Conservation (phyloP, 495 filamentous ascomycete species). For the Oidiodendron maius region DNA sequence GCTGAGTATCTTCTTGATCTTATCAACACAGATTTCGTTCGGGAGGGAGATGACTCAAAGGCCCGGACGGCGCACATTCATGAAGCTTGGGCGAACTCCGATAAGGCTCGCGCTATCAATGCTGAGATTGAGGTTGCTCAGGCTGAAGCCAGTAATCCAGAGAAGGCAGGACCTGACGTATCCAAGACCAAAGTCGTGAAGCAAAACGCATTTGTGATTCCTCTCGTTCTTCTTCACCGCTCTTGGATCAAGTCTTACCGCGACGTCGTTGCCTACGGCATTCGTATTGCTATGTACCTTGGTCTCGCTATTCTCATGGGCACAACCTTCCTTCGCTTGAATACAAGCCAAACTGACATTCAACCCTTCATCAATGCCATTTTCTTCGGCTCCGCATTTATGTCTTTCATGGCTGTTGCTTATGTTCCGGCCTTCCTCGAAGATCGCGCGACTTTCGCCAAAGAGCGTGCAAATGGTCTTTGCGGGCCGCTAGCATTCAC, state of each 20-base stretch:
- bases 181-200: slow-evolving; percentile 6
- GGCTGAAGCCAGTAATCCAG: background rate
- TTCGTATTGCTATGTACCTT: slow-evolving; percentile 74
- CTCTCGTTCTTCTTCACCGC: slow-evolving; percentile 53
- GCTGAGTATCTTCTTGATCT: slow-evolving; percentile 71
- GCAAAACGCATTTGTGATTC: slow-evolving; percentile 7
- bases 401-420: slow-evolving; percentile 85
- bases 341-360: slow-evolving; percentile 57
- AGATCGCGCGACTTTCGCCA: slow-evolving; percentile 63
- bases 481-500: slow-evolving; percentile 66
- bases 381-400: slow-evolving; percentile 76
- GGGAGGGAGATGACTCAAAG: slow-evolving; percentile 33
- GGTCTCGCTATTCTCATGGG: slow-evolving; percentile 77
- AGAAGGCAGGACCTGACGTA: background rate
- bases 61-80: slow-evolving; percentile 36
- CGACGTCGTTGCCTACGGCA: slow-evolving; percentile 73
- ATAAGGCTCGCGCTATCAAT: background rate
- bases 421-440: slow-evolving; percentile 77
- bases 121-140: background rate
- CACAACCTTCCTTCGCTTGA: slow-evolving; percentile 70
- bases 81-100: slow-evolving; percentile 27
- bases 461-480: slow-evolving; percentile 73
- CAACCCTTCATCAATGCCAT: slow-evolving; percentile 75
- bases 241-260: slow-evolving; percentile 73
- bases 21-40: slow-evolving; percentile 64